Conservation (phyloP, 805 yeast species). For the Kodamaea sagamina region DNA sequence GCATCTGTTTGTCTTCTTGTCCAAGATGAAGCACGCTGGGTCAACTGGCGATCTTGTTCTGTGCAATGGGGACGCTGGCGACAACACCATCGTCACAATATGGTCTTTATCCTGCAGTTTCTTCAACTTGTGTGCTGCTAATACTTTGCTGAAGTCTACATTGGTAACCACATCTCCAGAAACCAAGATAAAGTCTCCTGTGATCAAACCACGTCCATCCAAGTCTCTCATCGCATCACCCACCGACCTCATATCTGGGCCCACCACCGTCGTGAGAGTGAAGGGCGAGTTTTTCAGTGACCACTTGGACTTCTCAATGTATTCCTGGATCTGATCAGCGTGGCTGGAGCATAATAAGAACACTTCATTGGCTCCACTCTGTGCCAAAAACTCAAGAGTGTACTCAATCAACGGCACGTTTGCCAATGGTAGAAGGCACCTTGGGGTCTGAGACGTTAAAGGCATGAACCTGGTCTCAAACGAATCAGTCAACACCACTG, state of each 20-base stretch:
- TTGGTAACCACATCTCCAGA: conserved; percentile 97
- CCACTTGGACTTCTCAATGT: conserved; percentile 78
- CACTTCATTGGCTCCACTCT: conserved; percentile 87
- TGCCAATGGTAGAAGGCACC: conserved; percentile 90
- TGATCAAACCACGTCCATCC: conserved; percentile 85
- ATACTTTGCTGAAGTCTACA: conserved; percentile 71
- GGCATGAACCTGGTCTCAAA: conserved; percentile 94
- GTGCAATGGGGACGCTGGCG: conserved; percentile 82
- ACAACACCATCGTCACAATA: conserved; percentile 89
- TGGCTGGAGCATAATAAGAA: conserved; percentile 88
- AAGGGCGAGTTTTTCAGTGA: conserved; percentile 72
- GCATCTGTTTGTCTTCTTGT: conserved; percentile 71
- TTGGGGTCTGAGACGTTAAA: conserved; percentile 76
- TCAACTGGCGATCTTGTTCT: conserved; percentile 79
- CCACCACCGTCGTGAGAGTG: conserved; percentile 72
- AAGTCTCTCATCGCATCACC: conserved; percentile 98
- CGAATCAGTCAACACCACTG: conserved; percentile 91
- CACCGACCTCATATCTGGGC: conserved; percentile 85
- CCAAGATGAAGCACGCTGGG: conserved; percentile 83
- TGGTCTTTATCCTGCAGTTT: conserved; percentile 82
- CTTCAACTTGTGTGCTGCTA: conserved; percentile 71
- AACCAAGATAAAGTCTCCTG: conserved; percentile 85
- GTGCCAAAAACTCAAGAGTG: conserved; percentile 90
- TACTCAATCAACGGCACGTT: conserved; percentile 93
- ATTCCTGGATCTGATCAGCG: conserved; percentile 82